Conservation (phyloP, 2,329 filamentous ascomycete species). For the Claviceps fusiformis region DNA sequence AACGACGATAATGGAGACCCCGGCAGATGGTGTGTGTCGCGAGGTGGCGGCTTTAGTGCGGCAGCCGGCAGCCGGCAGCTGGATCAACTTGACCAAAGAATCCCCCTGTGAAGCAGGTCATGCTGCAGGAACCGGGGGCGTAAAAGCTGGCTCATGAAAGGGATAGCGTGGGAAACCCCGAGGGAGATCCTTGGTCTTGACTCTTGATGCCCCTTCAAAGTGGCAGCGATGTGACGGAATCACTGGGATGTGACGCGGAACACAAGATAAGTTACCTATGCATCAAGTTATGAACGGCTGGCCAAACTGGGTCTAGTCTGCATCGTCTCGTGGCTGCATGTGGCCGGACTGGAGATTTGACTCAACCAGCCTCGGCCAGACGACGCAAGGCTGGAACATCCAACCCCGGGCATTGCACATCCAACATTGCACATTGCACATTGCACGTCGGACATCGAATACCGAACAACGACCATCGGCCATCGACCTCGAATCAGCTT, state of each 20-base stretch:
- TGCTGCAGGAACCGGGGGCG: neutral
- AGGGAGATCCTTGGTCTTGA: neutral
- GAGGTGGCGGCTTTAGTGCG: neutral
- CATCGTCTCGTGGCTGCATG: conserved; percentile 2
- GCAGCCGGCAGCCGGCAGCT: neutral
- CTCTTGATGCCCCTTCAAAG: too few species aligned
- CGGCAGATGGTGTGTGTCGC: neutral
- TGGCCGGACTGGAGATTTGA: neutral
- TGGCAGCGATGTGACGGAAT: neutral
- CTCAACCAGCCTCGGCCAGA: neutral
- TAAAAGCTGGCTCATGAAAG: neutral
- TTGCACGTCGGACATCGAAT: neutral
- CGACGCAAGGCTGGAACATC: neutral
- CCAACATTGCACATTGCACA: too few species aligned
- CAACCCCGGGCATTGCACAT: too few species aligned
- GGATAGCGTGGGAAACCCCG: neutral
- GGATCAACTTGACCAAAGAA: neutral
- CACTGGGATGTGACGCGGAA: neutral
- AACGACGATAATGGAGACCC: neutral
- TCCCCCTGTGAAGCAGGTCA: neutral
- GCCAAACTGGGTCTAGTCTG: neutral
- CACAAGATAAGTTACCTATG: too few species aligned
- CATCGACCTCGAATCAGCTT: neutral
- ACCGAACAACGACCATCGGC: neutral
- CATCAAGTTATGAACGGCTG: neutral